Base-by-base conservation (phyloP, 148 eudicot species). In the Chenopodium formosanum region DNA sequence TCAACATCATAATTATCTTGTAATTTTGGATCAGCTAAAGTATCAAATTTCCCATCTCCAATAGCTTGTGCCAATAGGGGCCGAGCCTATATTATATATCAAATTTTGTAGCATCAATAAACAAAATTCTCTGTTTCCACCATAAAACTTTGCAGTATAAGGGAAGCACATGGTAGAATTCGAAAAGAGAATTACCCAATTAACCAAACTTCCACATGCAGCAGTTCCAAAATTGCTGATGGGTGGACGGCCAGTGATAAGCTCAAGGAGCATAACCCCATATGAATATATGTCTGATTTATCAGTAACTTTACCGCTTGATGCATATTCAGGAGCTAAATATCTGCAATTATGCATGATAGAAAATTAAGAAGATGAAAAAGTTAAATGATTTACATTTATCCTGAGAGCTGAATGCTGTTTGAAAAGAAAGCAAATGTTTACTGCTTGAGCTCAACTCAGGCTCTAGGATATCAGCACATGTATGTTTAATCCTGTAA, bases 231-330 rank as follows among this genome's bases (percentile, higher is more conserved):
- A 66, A 58, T 72, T 82, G 77, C 52, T 80, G 78, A 89, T 80
- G 14, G 91, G 87, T 27, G 79, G 85, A 56, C 84, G 87, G 27
- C 91, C 91, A 17, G 91, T 87, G 6, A 89, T 87, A 32, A 89
- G 88, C 81, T 89, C 91, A 23, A 89, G 84, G 48, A 89, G 89
- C 87, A 89, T 83, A 44, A 89, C 89, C 1, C 91, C 91, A 70
- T 85, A 89, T 13, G 91, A 89, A 81, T 87, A 89, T 50, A 89
- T 86, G 76, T 89, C 91, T 16, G 90, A 82, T 72, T 85, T 89
- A 70, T 87, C 84, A 0, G 91, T 87, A 47, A 86, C 90, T 73
- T 86, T 85, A 73, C 91, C 91, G 50, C 91, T 89, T 53, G 89
- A 78, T 50, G 88, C 90, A 68, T 87, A 89, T 73, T 89, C 91